Conservation (phyloP, 2,329 filamentous ascomycete species). For the Nemania bipapillata region DNA sequence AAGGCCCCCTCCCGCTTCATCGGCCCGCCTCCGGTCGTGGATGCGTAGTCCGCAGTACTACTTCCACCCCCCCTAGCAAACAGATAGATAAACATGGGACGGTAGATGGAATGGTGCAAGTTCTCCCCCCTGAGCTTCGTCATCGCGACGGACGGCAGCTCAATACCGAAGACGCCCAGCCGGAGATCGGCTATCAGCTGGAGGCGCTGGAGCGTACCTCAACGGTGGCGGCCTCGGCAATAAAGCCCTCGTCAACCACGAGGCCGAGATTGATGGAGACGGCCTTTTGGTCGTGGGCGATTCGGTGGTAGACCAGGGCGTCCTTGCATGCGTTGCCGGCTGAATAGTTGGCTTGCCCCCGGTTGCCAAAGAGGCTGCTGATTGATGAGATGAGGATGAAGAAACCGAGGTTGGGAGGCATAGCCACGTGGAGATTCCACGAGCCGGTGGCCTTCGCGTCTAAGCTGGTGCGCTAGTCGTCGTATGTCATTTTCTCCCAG, state of each 20-base stretch:
- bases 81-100: conserved; percentile 27
- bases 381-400: conserved; percentile 56
- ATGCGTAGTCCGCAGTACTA: too few species aligned
- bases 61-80: conserved; percentile 12
- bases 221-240: conserved; percentile 23
- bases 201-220: too few species aligned
- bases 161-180: too few species aligned
- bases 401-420: conserved; percentile 48
- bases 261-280: conserved; percentile 23
- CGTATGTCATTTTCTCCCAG: conserved; percentile 3
- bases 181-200: too few species aligned
- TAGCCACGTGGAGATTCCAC: conserved; percentile 3
- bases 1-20: too few species aligned
- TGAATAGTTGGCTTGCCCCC: conserved; percentile 54
- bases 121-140: not conserved
- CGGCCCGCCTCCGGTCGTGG: too few species aligned
- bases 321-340: conserved; percentile 53
- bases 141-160: too few species aligned
- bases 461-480: not conserved
- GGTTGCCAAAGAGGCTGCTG: conserved; percentile 51
- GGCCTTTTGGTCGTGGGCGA: conserved; percentile 12
- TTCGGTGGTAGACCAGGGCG: conserved; percentile 38
- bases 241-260: conserved; percentile 21
- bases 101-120: conserved; percentile 23
- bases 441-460: not conserved